A percentile compares a stretch with the other conserved stretches of the same genome.
Evolutionary conservation across 176 grass and related monocot species (phyloP).

Genomic region (Echinochloa phyllopogon): DNA sequence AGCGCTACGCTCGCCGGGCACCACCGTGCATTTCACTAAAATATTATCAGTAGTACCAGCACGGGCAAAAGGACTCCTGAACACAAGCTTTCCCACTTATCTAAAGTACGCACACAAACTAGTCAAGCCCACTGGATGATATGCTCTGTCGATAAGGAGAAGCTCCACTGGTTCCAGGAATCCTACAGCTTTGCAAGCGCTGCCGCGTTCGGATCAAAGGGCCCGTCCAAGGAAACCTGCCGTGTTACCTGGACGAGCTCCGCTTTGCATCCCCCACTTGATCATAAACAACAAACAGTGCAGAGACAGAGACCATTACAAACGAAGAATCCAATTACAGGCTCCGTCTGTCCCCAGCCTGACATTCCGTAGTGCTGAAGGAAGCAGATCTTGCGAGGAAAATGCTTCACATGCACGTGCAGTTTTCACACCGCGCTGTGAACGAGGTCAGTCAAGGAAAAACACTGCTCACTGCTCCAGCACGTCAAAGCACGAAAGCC

Average conservation of each 20-base stretch:
- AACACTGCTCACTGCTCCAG: background rate
- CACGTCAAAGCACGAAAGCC: background rate
- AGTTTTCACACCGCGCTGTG: conserved; percentile 29
- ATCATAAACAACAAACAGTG: background rate
- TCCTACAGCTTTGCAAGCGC: background rate
- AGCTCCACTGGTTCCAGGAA: background rate
- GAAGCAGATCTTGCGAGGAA: conserved; percentile 26
- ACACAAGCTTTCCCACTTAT: background rate
- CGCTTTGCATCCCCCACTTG: conserved; percentile 6
- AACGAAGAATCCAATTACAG: background rate
- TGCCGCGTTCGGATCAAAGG: background rate
- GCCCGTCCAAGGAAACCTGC: conserved; percentile 3
- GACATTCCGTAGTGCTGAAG: conserved; percentile 46
- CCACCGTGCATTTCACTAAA: background rate
- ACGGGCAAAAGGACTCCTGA: background rate
- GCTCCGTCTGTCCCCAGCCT: background rate
- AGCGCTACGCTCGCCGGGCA: background rate
- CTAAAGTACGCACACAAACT: background rate
- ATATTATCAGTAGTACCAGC: background rate
- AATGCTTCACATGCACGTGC: conserved; percentile 25
- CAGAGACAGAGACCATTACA: background rate
- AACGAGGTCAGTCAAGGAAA: background rate
- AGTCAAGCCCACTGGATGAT: background rate
- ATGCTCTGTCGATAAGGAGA: background rate
- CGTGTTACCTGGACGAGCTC: conserved; percentile 20